Conservation (phyloP, 148 eudicot species). For the Suaeda aralocaspica region DNA sequence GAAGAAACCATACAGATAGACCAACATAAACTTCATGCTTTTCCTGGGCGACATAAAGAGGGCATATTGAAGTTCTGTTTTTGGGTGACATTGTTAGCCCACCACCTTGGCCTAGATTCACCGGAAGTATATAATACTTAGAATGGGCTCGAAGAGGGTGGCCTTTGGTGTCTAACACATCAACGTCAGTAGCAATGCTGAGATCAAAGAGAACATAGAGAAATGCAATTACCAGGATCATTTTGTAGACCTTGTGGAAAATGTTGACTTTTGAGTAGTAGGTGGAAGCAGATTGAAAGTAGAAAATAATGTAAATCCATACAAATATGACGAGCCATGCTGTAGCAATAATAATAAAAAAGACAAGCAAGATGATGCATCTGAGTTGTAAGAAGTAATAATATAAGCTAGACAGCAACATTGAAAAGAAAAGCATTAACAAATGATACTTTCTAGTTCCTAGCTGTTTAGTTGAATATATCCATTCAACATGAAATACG, state of each 20-base stretch:
- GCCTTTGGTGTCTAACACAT: slow-evolving; percentile 26
- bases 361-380: no score
- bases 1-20: slow-evolving; percentile 32
- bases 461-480: no score
- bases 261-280: neutral
- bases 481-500: no score
- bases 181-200: neutral
- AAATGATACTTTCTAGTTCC: no score
- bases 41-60: slow-evolving; percentile 38
- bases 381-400: no score
- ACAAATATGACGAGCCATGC: no score
- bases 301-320: no score
- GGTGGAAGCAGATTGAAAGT: neutral
- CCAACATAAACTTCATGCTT: slow-evolving; percentile 25
- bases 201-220: neutral
- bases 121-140: slow-evolving; percentile 31
- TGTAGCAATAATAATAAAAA: no score
- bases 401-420: no score
- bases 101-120: slow-evolving; percentile 29
- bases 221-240: neutral
- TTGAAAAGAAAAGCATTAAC: no score
- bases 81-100: slow-evolving; percentile 39
- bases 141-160: slow-evolving; percentile 16
- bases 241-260: neutral
- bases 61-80: slow-evolving; percentile 33